Conservation (phyloP, 1,139 yeast genomes). For the Fermentozyma sake region DNA sequence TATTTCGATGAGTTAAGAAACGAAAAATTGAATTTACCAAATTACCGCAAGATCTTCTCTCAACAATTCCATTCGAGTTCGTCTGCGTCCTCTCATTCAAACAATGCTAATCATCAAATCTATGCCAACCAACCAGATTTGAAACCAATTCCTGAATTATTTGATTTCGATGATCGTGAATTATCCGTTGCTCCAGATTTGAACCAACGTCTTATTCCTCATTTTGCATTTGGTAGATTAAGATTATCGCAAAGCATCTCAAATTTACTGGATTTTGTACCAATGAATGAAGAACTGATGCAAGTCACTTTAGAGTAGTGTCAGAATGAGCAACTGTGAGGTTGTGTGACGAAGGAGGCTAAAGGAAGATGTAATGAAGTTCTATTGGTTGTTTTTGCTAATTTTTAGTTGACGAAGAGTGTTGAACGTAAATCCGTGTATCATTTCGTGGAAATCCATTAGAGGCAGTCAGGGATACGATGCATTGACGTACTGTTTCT, state of each 20-base stretch:
- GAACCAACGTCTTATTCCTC: slow-evolving; percentile 35
- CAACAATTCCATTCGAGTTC: slow-evolving; percentile 30
- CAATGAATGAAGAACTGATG: slow-evolving; percentile 32
- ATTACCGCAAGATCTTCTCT: slow-evolving; percentile 43
- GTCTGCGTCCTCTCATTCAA: slow-evolving; percentile 15
- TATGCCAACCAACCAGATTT: slow-evolving; percentile 39
- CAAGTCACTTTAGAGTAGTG: slow-evolving; percentile 31
- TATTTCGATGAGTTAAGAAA: slow-evolving; percentile 75
- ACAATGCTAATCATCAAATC: slow-evolving; percentile 35
- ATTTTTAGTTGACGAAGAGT: too few species aligned
- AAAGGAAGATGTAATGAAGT: too few species aligned
- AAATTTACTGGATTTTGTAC: slow-evolving; percentile 28
- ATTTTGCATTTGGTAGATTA: slow-evolving; percentile 32
- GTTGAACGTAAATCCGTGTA: too few species aligned
- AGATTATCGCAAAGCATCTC: slow-evolving; percentile 21
- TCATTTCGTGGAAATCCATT: too few species aligned
- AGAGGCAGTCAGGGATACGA: too few species aligned
- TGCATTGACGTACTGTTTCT: too few species aligned
- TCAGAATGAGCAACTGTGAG: too few species aligned
- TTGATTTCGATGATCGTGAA: slow-evolving; percentile 49
- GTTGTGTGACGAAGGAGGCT: too few species aligned
- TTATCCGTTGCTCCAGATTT: slow-evolving; percentile 36
- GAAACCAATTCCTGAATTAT: slow-evolving; percentile 41
- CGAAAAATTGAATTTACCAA: slow-evolving; percentile 51
- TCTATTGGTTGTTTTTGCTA: too few species aligned